These are phyloP conservation scores for Ceratocystis lukuohia DNA, from an alignment of 2,329 filamentous ascomycete genomes.

Conservation along the genomic window DNA sequence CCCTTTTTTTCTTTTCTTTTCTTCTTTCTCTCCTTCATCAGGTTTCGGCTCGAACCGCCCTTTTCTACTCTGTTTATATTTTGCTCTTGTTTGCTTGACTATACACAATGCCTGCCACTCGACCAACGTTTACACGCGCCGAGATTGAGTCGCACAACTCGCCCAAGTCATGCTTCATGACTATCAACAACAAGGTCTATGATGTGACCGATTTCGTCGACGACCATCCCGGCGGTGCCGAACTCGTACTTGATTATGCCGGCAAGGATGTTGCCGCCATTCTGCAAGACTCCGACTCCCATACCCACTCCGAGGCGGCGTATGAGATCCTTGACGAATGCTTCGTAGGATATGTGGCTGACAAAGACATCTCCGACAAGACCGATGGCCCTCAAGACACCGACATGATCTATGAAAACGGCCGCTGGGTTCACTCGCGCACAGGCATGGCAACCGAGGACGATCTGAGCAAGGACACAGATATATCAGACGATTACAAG, in stretches of 20 bases:
- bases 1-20: background rate
- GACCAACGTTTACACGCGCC: constrained; percentile 68
- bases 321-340: constrained; percentile 37
- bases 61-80: background rate
- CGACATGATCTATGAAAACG: constrained; percentile 22
- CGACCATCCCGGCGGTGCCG: constrained; percentile 78
- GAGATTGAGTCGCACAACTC: constrained; percentile 75
- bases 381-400: constrained; percentile 24
- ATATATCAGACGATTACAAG: constrained; percentile 62
- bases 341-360: constrained; percentile 19
- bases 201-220: constrained; percentile 86
- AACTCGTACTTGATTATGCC: constrained; percentile 78
- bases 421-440: constrained; percentile 37
- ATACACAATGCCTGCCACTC: constrained; percentile 49
- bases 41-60: background rate
- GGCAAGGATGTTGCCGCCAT: constrained; percentile 44
- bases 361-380: constrained; percentile 22
- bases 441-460: constrained; percentile 86
- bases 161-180: constrained; percentile 80
- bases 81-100: background rate
- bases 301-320: constrained; percentile 74
- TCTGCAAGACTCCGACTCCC: constrained; percentile 45
- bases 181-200: constrained; percentile 78
- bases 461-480: constrained; percentile 77
- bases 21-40: constrained; percentile 11